Evolutionary conservation across 495 filamentous ascomycete species (phyloP).

Genomic region (Penicillium roqueforti): DNA sequence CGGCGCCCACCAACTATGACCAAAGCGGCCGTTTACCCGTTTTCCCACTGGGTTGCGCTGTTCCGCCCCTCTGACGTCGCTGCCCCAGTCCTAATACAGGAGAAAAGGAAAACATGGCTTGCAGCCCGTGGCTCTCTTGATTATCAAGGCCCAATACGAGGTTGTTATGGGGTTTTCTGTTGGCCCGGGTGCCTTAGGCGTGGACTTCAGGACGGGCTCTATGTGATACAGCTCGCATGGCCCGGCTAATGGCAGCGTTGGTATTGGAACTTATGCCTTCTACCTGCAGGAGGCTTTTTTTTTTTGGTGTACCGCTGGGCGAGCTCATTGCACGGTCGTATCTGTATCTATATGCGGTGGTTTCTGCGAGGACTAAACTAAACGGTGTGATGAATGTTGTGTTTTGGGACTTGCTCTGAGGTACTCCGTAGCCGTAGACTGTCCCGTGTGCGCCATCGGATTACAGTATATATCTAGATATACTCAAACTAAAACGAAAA

Average conservation of each 20-base stretch:
- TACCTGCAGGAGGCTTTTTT: constrained; percentile 6
- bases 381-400: not conserved
- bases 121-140: constrained; percentile 3
- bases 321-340: not conserved
- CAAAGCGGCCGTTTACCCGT: not conserved
- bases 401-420: too few species aligned
- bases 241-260: constrained; percentile 5
- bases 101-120: constrained; percentile 14
- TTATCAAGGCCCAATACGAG: constrained; percentile 14
- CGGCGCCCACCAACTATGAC: constrained; percentile 25
- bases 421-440: too few species aligned
- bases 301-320: not conserved
- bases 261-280: constrained; percentile 3
- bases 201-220: constrained; percentile 1
- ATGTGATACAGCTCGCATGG: constrained; percentile 25
- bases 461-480: constrained; percentile 7
- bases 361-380: not conserved
- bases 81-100: constrained; percentile 9
- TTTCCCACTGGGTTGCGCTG: constrained; percentile 14
- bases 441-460: not conserved
- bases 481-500: too few species aligned
- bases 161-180: not conserved
- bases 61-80: constrained; percentile 31
- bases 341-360: not conserved
- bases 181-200: not conserved